Evolutionary conservation across 768 basidiomycete species (phyloP).

Genomic region (Boletales sp.): DNA sequence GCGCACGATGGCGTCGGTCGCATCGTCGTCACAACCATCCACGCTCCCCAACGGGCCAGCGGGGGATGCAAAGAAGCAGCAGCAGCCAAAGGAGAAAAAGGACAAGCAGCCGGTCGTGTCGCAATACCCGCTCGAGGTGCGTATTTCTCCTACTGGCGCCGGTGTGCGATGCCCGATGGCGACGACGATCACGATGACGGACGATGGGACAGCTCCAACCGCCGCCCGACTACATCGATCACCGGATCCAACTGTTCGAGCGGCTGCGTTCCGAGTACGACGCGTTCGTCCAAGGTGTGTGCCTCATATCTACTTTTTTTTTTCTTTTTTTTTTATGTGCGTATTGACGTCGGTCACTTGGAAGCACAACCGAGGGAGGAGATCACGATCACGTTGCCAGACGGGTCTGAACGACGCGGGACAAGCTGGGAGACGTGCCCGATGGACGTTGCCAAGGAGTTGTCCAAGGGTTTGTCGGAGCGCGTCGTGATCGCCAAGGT

Average conservation of each 20-base stretch:
- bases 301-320: neutral
- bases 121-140: constrained; percentile 64
- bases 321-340: neutral
- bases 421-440: constrained; percentile 95
- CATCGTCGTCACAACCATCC: constrained; percentile 51
- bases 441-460: constrained; percentile 82
- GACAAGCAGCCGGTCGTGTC: constrained; percentile 33
- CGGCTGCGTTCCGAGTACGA: constrained; percentile 82
- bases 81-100: constrained; percentile 43
- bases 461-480: constrained; percentile 86
- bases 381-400: constrained; percentile 79
- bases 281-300: constrained; percentile 73
- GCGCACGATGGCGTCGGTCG: constrained; percentile 50
- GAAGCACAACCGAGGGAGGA: constrained; percentile 74
- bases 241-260: constrained; percentile 87
- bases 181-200: neutral
- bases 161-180: neutral
- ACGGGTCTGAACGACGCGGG: constrained; percentile 80
- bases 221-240: constrained; percentile 81
- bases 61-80: constrained; percentile 32
- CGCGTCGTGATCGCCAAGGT: constrained; percentile 90
- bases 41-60: constrained; percentile 38
- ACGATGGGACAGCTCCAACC: constrained; percentile 63
- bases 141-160: neutral
- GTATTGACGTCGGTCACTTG: neutral